Conservation (phyloP, 495 filamentous ascomycete genomes). For the Trichoderma parareesei region DNA sequence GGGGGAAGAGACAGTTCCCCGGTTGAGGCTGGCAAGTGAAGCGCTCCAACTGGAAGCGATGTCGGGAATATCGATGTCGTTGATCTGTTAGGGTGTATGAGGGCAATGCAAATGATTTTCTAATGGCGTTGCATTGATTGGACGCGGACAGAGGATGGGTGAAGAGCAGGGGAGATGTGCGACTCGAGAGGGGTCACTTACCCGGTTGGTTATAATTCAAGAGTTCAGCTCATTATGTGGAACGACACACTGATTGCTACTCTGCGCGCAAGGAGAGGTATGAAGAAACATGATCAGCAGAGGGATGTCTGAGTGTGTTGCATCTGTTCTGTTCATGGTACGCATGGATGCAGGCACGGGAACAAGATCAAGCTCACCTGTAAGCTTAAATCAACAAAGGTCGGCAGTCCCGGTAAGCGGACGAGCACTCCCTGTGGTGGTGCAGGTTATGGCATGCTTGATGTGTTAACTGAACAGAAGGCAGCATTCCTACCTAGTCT, state of each 20-base stretch:
- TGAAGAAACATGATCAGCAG: background rate
- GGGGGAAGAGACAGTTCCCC: background rate
- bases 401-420: too few species aligned
- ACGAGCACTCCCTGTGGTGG: too few species aligned
- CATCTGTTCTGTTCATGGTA: background rate
- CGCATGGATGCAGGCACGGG: background rate
- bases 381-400: slow-evolving; percentile 3
- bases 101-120: background rate
- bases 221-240: background rate
- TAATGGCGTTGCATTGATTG: background rate
- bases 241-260: background rate
- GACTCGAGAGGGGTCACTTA: background rate
- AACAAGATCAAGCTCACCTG: background rate
- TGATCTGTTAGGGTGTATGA: too few species aligned
- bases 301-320: background rate
- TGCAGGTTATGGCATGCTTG: background rate
- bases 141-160: background rate
- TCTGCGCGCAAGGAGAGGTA: too few species aligned
- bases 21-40: background rate
- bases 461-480: background rate
- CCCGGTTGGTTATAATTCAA: background rate
- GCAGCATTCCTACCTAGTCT: too few species aligned
- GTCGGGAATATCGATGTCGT: background rate
- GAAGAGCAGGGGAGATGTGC: background rate
- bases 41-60: background rate